Evolutionary conservation across 139 green algal species (phyloP).

Genomic region (Parachlorella kessleri): DNA sequence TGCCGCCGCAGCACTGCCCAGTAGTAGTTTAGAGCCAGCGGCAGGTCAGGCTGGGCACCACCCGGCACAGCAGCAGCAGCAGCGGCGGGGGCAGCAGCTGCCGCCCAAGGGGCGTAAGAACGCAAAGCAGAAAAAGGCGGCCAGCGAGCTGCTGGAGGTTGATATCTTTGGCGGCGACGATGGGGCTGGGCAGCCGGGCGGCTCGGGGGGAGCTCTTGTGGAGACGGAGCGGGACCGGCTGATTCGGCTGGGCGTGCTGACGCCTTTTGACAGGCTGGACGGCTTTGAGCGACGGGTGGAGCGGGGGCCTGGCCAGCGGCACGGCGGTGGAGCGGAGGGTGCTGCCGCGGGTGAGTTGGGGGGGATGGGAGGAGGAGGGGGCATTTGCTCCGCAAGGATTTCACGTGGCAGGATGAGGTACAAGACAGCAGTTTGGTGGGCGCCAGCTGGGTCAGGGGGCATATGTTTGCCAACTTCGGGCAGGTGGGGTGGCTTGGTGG

Average conservation of each 20-base stretch:
- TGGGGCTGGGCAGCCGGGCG: slow-evolving; percentile 1
- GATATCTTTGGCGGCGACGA: slow-evolving; percentile 25
- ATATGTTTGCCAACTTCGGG: neutral
- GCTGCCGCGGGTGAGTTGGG: no score
- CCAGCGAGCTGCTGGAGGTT: slow-evolving; percentile 42
- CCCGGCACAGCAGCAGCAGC: neutral
- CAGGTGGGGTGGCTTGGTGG: neutral
- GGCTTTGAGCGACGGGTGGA: slow-evolving; percentile 76
- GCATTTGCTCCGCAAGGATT: no score
- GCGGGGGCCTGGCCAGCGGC: neutral
- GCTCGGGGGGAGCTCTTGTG: slow-evolving; percentile 40
- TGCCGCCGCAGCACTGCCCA: neutral
- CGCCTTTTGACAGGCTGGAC: slow-evolving; percentile 82
- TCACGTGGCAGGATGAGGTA: no score
- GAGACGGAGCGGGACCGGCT: slow-evolving; percentile 87
- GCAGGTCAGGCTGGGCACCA: neutral
- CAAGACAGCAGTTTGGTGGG: no score
- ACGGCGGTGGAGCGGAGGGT: neutral
- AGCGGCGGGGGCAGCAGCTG: neutral
- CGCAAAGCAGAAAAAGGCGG: no score
- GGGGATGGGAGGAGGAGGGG: no score
- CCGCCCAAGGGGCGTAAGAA: no score
- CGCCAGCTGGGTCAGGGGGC: neutral
- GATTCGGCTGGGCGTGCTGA: slow-evolving; percentile 85
- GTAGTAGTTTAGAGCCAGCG: neutral